These are phyloP conservation scores for Cryptococcus deneoformans DNA, from an alignment of 1,284 basidiomycete genomes.

Conservation along the genomic window DNA sequence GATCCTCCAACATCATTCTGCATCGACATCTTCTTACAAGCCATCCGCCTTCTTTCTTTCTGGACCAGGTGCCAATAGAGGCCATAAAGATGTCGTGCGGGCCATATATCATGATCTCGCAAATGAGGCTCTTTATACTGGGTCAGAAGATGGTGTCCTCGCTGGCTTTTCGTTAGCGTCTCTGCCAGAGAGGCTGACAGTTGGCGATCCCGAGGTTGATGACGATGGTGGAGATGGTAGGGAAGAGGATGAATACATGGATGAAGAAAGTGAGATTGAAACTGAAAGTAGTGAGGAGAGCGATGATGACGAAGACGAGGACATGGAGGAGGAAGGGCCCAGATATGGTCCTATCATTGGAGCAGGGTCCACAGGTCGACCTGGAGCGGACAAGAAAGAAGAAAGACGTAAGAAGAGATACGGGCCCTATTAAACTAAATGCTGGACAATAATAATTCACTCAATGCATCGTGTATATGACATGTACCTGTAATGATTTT, in stretches of 20 bases:
- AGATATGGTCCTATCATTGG: constrained; percentile 23
- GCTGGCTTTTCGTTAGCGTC: constrained; percentile 46
- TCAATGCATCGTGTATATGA: too few relatives aligned
- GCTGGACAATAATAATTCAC: too few relatives aligned
- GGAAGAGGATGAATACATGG: constrained; percentile 31
- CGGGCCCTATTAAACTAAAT: constrained; percentile 11
- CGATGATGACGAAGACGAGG: constrained; percentile 17
- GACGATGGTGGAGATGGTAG: constrained; percentile 39
- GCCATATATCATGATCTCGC: constrained; percentile 41
- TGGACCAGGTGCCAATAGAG: constrained; percentile 27
- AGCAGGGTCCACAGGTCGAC: constrained; percentile 1
- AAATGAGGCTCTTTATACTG: constrained; percentile 49
- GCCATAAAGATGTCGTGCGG: constrained; percentile 50
- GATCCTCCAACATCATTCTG: constrained; percentile 38
- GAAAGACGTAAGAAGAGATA: constrained; percentile 15
- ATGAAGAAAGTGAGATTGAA: constrained; percentile 41
- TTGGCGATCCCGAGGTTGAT: constrained; percentile 43
- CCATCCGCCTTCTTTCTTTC: constrained; percentile 45
- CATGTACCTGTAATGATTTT: too few relatives aligned
- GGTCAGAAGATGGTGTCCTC: constrained; percentile 49
- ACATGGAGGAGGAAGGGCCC: constrained; percentile 20
- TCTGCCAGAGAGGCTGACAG: constrained; percentile 25
- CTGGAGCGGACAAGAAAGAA: constrained; percentile 7
- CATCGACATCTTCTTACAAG: constrained; percentile 16
- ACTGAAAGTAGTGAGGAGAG: constrained; percentile 23